These are phyloP conservation scores for Brassica rapa DNA, from an alignment of 345 rosid genomes.

Conservation along the genomic window DNA sequence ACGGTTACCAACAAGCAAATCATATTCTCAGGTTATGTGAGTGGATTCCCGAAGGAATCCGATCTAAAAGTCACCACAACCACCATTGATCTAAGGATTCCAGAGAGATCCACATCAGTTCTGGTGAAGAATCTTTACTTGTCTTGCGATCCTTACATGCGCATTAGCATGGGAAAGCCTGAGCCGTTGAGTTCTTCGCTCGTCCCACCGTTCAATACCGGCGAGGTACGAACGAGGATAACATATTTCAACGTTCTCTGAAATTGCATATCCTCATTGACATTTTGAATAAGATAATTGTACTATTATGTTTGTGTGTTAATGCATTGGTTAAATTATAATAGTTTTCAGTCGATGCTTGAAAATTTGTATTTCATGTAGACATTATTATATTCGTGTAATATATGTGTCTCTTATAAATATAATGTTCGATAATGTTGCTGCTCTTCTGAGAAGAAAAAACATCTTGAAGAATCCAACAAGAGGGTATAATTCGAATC, in stretches of 20 bases:
- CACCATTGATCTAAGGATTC: constrained; percentile 32
- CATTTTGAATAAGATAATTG: not conserved
- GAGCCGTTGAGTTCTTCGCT: constrained; percentile 24
- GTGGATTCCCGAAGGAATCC: constrained; percentile 38
- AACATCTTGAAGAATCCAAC: not conserved
- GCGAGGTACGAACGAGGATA: constrained; percentile 16
- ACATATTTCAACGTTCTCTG: constrained; percentile 1
- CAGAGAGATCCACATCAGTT: constrained; percentile 26
- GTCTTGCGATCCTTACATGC: constrained; percentile 58
- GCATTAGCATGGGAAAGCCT: constrained; percentile 42
- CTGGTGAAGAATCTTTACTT: constrained; percentile 53
- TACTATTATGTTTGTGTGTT: not conserved
- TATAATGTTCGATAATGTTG: not conserved
- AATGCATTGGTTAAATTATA: not conserved
- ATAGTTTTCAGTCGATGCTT: not conserved
- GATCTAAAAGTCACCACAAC: constrained; percentile 27
- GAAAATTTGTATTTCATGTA: not conserved
- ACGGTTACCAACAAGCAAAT: constrained; percentile 43
- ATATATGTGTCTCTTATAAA: not conserved
- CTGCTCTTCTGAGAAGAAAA: not conserved
- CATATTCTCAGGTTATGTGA: constrained; percentile 35
- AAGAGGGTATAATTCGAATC: not conserved
- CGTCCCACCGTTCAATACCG: constrained; percentile 20
- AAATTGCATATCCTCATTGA: not conserved
- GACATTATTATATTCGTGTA: not conserved